Base-by-base conservation (phyloP, 2,329 filamentous ascomycete species). In the Leptographium radiaticola region DNA sequence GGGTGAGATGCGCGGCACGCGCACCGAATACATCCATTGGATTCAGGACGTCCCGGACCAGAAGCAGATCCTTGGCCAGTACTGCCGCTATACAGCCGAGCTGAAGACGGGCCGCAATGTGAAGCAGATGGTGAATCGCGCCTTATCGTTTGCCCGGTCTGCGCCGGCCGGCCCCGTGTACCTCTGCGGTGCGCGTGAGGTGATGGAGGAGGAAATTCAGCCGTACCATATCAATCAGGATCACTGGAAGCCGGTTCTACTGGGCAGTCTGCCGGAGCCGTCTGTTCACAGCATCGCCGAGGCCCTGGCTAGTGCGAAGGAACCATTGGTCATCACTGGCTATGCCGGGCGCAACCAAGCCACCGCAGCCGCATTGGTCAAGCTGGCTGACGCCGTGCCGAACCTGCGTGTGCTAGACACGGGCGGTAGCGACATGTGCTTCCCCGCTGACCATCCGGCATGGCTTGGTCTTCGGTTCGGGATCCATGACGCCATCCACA, bases 41-140 rank as follows among this genome's bases (percentile, higher is more conserved):
- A 64, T 66, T 44, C 66, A 68, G 51, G 65, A 68, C 39, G 63
- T 64, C 9, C 65, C 64, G 10, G 64, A 69, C 55, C 67, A 68
- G 54, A 61, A 63, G 48, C 62, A 62, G 16, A 69, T 95, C 56
- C 72, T 95, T 4, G 73, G 79, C 0, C 89, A 95, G 70, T 95
- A 95, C 67, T 95, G 89, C 65, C 79, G 89, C 11, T 95, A 93
- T 63, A 71, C 83, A 0, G 87, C 76, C 4, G 89, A 95, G 70
- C 83, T 95, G 67, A 90, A 89, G 70, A 84, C 85, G 2, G 88
- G 87, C 16, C 79, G 79, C 63, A 95, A 94, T 62, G 80, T 94
- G 56, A 94, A 94, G 73, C 88, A 95, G 70, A 83, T 94, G 70
- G 86, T 95, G 56, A 89, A 89, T 64, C 83, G 89, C 1, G 89